Evolutionary conservation across 2,329 filamentous ascomycete genomes (phyloP), one percentile per base, ranked within the genome.

Genomic region (Talaromyces sp.): DNA sequence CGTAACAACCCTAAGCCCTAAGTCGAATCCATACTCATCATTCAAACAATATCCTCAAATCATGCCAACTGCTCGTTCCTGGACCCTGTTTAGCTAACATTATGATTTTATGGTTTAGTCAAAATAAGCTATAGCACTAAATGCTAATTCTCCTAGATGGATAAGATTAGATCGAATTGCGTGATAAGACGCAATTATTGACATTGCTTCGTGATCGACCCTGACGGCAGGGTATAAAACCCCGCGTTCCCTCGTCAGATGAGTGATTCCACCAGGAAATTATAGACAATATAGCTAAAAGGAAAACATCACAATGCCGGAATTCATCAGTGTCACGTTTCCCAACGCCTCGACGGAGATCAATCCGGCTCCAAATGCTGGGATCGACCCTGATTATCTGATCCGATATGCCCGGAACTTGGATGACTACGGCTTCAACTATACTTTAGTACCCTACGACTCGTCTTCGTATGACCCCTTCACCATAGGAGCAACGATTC

Each of bases 341-440:
- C 82, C 85, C 53, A 88, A 86, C 70, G 75, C 81, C 27, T 86
- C 84, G 0, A 87, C 80, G 5, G 86, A 88, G 75, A 71, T 88
- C 4, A 71, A 80, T 19, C 85, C 83, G 1, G 82, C 86, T 64
- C 82, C 83, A 0, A 79, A 79, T 25, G 81, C 84, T n/a, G 66
- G 73, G 0, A 79, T 87, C 13, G 85, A 88, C 68, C 81, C 83
- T 1, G 84, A 84, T 6, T 88, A 79, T 69, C 80, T 88, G 3
- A 75, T 79, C 34, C 83, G 85, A 34, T 88, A 88, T 70, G 83
- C 85, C 15, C 80, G 83, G 25, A 80, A 79, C 4, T 79, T 88
- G 1, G 86, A 89, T 67, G 85, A 88, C 70, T 84, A 87, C 72
- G 83, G 75, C 54, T 88, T 83, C 78, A 86, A 87, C 74, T 88